Conservation (phyloP, 2,329 filamentous ascomycete species). For the Aspergillus sp. region DNA sequence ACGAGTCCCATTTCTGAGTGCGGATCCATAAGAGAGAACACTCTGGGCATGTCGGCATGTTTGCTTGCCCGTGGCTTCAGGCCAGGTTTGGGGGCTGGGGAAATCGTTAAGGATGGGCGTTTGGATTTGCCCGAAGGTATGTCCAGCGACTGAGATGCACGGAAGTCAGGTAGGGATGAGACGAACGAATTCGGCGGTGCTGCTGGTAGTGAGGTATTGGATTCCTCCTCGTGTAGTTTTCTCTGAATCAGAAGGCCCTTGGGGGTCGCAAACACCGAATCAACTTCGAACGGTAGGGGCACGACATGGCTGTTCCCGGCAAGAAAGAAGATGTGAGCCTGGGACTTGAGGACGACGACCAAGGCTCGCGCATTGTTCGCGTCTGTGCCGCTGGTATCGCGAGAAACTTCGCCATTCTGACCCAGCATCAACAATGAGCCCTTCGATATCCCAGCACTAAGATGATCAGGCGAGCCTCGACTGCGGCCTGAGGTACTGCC, state of each 20-base stretch:
- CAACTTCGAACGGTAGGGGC: slow-evolving; percentile 92
- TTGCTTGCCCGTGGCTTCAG: slow-evolving; percentile 59
- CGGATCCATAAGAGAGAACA: slow-evolving; percentile 84
- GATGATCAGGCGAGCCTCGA: slow-evolving; percentile 18
- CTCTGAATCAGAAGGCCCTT: slow-evolving; percentile 84
- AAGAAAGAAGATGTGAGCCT: slow-evolving; percentile 91
- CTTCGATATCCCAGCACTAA: slow-evolving; percentile 27
- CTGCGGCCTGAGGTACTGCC: slow-evolving; percentile 9
- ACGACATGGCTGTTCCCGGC: slow-evolving; percentile 84
- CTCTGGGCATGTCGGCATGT: slow-evolving; percentile 57
- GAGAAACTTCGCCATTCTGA: neutral
- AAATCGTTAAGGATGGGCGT: slow-evolving; percentile 53
- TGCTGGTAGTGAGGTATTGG: slow-evolving; percentile 35
- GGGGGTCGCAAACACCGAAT: slow-evolving; percentile 79
- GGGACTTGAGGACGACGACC: slow-evolving; percentile 87
- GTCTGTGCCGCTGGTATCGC: slow-evolving; percentile 20
- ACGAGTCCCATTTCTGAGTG: slow-evolving; percentile 82
- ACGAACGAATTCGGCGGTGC: slow-evolving; percentile 84
- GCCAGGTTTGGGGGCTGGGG: slow-evolving; percentile 56
- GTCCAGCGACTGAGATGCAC: slow-evolving; percentile 38
- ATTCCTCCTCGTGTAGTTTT: slow-evolving; percentile 56
- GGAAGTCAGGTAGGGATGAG: slow-evolving; percentile 60
- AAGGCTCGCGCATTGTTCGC: slow-evolving; percentile 60
- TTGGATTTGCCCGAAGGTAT: slow-evolving; percentile 34
- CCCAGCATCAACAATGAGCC: neutral